These are phyloP conservation scores for Anaeramoeba flamelloides DNA, from an alignment of 78 protist genomes.

Conservation along the genomic window DNA sequence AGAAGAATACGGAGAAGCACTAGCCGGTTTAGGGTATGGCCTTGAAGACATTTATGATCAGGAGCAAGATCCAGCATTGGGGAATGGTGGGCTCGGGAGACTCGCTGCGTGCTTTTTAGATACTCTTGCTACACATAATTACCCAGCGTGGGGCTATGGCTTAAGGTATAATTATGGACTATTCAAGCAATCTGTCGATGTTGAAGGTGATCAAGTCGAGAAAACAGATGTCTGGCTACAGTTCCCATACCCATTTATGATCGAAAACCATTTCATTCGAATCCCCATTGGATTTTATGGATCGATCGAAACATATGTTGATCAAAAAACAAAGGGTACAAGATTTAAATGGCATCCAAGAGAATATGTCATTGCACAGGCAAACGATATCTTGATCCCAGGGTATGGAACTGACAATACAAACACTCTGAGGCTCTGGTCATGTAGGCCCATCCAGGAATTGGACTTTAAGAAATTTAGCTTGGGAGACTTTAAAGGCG, in stretches of 20 bases:
- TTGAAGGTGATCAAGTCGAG: too few species aligned
- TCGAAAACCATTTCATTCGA: constrained; percentile 78
- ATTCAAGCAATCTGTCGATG: too few species aligned
- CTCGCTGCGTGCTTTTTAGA: constrained; percentile 79
- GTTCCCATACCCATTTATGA: constrained; percentile 28
- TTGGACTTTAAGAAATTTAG: constrained; percentile 55
- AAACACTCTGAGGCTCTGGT: constrained; percentile 81
- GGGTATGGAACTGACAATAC: constrained; percentile 65
- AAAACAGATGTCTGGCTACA: too few species aligned
- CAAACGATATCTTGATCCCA: constrained; percentile 64
- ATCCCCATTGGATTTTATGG: too few species aligned
- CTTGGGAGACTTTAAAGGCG: constrained; percentile 68
- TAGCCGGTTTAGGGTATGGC: constrained; percentile 18
- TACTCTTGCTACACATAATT: constrained; percentile 70
- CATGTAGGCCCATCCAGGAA: constrained; percentile 46
- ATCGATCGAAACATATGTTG: too few species aligned
- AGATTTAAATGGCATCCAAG: constrained; percentile 49
- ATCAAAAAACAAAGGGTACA: not conserved
- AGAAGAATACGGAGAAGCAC: constrained; percentile 35
- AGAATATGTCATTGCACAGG: constrained; percentile 43
- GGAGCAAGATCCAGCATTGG: constrained; percentile 87
- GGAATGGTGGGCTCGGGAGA: constrained; percentile 94
- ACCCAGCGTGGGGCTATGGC: constrained; percentile 74
- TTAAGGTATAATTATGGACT: constrained; percentile 48
- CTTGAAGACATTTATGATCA: constrained; percentile 31